Conservation (phyloP, 1,139 yeast species). For the Meyerozyma sp. region DNA sequence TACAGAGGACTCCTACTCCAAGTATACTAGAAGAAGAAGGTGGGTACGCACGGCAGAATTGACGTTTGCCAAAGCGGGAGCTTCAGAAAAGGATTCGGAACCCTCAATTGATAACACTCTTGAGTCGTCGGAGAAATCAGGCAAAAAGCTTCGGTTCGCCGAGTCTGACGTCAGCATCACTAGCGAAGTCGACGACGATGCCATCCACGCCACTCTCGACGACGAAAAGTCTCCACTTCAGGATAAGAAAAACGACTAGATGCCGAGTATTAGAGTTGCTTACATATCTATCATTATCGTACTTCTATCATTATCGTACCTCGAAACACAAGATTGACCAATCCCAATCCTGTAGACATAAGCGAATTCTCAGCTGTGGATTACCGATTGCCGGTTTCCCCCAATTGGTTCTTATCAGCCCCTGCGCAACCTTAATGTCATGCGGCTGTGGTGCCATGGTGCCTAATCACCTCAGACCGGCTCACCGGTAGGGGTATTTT, state of each 20-base stretch:
- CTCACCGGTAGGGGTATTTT: neutral
- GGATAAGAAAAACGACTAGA: slow-evolving; percentile 1
- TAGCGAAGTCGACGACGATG: neutral
- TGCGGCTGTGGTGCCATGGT: neutral
- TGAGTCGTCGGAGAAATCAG: neutral
- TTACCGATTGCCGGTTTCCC: too few species aligned
- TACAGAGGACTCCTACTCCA: slow-evolving; percentile 82
- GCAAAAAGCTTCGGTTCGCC: neutral
- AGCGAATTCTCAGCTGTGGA: neutral
- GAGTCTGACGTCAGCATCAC: neutral
- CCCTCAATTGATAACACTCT: neutral
- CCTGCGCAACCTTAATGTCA: neutral
- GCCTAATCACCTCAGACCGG: neutral
- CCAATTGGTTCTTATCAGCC: neutral
- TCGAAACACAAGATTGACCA: neutral
- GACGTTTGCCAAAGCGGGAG: slow-evolving; percentile 32
- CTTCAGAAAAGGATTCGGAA: neutral
- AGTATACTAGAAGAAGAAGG: slow-evolving; percentile 88
- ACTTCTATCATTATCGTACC: neutral
- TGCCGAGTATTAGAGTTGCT: neutral
- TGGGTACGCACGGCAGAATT: slow-evolving; percentile 96
- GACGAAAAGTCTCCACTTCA: neutral
- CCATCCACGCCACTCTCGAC: neutral
- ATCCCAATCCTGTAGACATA: neutral
- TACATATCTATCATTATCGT: neutral